Evolutionary conservation across 495 filamentous ascomycete genomes (phyloP).

Genomic region (Letharia columbiana): DNA sequence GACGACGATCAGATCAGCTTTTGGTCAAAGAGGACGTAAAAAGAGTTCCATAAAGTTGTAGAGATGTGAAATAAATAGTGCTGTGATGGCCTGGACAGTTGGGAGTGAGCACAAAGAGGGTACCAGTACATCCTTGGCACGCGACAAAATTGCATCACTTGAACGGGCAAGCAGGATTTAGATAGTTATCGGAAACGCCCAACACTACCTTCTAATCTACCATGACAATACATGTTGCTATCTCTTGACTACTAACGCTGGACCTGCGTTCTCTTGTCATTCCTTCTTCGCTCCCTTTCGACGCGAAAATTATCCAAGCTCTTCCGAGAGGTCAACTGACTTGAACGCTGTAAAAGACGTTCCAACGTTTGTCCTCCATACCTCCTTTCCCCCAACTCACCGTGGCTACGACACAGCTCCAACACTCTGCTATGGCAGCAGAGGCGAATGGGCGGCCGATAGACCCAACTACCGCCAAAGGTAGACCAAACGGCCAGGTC

Average conservation of each 20-base stretch:
- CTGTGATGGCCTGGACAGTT: neutral
- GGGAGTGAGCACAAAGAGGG: neutral
- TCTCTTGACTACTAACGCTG: neutral
- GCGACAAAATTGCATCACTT: slow-evolving; percentile 1
- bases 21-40: neutral
- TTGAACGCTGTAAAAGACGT: neutral
- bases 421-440: slow-evolving; percentile 22
- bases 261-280: neutral
- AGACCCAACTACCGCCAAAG: slow-evolving; percentile 16
- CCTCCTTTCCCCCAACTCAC: neutral
- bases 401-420: slow-evolving; percentile 11
- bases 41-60: neutral
- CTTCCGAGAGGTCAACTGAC: neutral
- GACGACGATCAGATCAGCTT: neutral
- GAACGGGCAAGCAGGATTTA: neutral
- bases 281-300: neutral
- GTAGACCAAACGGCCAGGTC: slow-evolving; percentile 22
- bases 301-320: neutral
- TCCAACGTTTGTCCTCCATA: neutral
- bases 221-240: neutral
- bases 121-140: neutral
- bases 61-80: neutral
- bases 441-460: slow-evolving; percentile 23
- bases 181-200: neutral
- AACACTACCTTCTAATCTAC: neutral